Conservation (phyloP, 2,329 filamentous ascomycete species). For the Xylaria sp. region DNA sequence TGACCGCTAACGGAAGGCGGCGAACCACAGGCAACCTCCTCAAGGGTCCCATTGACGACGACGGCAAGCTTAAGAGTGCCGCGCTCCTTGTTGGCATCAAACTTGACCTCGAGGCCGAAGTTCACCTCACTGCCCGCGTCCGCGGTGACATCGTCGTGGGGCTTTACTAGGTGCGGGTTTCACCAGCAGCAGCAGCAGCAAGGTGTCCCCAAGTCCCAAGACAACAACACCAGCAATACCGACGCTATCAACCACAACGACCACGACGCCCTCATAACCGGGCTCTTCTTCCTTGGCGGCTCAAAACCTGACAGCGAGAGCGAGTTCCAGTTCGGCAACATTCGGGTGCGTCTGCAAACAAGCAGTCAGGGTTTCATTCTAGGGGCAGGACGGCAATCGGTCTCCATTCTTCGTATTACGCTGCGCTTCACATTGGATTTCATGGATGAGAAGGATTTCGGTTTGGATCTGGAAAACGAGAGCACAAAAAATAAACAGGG, state of each 20-base stretch:
- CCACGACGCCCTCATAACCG: slow-evolving; percentile 21
- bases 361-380: slow-evolving; percentile 35
- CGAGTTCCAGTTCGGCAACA: slow-evolving; percentile 24
- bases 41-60: slow-evolving; percentile 66
- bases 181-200: slow-evolving; percentile 14
- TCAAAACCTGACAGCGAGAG: slow-evolving; percentile 11
- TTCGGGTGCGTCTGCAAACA: slow-evolving; percentile 28
- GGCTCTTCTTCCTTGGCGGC: slow-evolving; percentile 36
- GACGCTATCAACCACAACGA: neutral
- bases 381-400: slow-evolving; percentile 28
- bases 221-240: neutral
- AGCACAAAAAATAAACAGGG: slow-evolving; percentile 16
- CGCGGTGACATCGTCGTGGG: slow-evolving; percentile 71
- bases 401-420: slow-evolving; percentile 36
- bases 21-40: slow-evolving; percentile 62
- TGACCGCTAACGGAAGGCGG: slow-evolving; percentile 35
- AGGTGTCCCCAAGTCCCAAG: slow-evolving; percentile 9
- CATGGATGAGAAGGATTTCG: slow-evolving; percentile 17
- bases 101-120: slow-evolving; percentile 71
- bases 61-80: slow-evolving; percentile 68
- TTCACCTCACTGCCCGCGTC: slow-evolving; percentile 69
- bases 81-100: slow-evolving; percentile 71
- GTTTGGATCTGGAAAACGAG: slow-evolving; percentile 19
- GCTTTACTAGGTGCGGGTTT: slow-evolving; percentile 57
- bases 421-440: slow-evolving; percentile 36